Conservation (phyloP, 2,329 filamentous ascomycete genomes). For the Teratosphaeria epicoccoides region DNA sequence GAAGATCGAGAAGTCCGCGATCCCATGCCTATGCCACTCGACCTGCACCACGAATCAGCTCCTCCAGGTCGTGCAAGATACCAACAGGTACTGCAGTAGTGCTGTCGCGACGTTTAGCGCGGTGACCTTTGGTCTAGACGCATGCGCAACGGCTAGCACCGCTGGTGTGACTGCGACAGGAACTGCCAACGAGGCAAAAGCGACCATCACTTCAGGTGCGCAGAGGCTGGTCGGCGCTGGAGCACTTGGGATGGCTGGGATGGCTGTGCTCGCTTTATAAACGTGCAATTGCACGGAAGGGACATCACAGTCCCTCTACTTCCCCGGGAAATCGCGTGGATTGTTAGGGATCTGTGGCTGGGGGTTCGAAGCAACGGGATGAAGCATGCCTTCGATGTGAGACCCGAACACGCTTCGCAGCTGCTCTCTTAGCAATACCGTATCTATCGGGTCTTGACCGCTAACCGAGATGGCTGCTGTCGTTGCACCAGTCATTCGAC, state of each 20-base stretch:
- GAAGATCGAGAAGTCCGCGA: constrained; percentile 29
- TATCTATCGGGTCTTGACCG: too few relatives aligned
- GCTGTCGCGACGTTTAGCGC: constrained; percentile 4
- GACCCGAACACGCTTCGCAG: too few relatives aligned
- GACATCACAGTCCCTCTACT: too few relatives aligned
- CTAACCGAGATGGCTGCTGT: too few relatives aligned
- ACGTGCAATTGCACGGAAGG: background rate
- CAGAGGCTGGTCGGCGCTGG: constrained; percentile 3
- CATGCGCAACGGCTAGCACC: constrained; percentile 4
- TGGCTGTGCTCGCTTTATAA: constrained; percentile 7
- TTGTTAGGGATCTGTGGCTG: too few relatives aligned
- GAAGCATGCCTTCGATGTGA: too few relatives aligned
- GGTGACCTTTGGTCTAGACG: constrained; percentile 1
- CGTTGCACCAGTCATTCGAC: too few relatives aligned
- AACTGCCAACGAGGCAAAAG: background rate
- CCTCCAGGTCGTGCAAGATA: constrained; percentile 9
- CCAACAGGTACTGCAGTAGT: constrained; percentile 2
- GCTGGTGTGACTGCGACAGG: constrained; percentile 5
- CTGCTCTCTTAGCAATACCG: too few relatives aligned
- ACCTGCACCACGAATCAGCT: constrained; percentile 29
- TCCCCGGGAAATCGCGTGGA: too few relatives aligned
- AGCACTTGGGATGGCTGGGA: constrained; percentile 5
- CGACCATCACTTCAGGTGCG: background rate
- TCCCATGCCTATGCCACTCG: constrained; percentile 27
- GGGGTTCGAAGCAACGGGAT: too few relatives aligned